Conservation (phyloP, 139 green algal species). For the Tetradesmus lagerheimii region DNA sequence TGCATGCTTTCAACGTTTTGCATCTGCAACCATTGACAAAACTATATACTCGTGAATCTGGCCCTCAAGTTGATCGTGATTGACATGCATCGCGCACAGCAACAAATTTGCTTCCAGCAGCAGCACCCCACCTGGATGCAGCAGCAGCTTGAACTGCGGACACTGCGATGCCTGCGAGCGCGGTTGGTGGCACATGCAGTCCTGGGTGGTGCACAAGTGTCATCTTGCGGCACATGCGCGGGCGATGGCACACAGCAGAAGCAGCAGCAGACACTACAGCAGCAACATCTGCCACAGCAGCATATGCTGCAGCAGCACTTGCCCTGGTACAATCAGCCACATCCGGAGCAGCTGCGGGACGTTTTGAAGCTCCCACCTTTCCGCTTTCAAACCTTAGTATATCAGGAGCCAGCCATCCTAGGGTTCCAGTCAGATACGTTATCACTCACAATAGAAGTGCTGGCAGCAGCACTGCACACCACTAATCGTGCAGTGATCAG, state of each 20-base stretch:
- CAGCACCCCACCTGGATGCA: not conserved
- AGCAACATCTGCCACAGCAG: constrained; percentile 12
- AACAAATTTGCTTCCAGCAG: not conserved
- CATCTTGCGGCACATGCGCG: not conserved
- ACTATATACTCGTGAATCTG: not conserved
- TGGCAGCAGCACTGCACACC: not conserved
- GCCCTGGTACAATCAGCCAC: not conserved
- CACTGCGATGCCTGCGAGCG: not conserved
- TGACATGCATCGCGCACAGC: not conserved
- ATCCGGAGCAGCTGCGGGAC: constrained; percentile 8
- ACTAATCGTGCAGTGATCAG: not conserved
- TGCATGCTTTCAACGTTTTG: too few relatives aligned
- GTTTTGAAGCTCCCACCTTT: not conserved
- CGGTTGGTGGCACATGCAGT: not conserved
- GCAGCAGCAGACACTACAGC: not conserved
- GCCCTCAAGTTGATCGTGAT: not conserved
- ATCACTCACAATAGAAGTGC: not conserved
- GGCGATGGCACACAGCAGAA: not conserved
- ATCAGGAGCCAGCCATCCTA: constrained; percentile 11
- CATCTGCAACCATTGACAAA: too few relatives aligned
- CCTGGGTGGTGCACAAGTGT: not conserved
- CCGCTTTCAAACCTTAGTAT: constrained; percentile 5
- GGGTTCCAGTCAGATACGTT: constrained; percentile 1
- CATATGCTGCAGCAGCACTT: constrained; percentile 1
- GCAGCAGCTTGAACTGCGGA: not conserved